Percentiles rank a stretch among this genome's conserved stretches.
These are phyloP conservation scores for Ustilago lituana DNA, from an alignment of 1,284 basidiomycete species.

Conservation along the genomic window DNA sequence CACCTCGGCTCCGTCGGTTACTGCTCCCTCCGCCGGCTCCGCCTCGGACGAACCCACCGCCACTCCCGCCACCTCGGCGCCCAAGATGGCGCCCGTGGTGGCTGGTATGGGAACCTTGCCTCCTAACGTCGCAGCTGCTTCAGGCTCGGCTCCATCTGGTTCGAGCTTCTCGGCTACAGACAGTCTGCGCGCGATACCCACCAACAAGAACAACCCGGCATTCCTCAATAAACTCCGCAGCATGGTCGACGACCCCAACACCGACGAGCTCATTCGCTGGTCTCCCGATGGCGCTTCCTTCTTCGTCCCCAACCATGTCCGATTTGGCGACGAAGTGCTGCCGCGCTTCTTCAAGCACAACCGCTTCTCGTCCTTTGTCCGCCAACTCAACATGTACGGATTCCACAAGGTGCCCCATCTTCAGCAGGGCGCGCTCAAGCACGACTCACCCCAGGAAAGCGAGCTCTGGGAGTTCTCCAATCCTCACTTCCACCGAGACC, in stretches of 20 bases:
- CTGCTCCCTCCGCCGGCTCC: background rate
- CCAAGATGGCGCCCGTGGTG: conserved; percentile 35
- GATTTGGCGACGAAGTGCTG: conserved; percentile 80
- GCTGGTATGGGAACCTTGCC: conserved; percentile 42
- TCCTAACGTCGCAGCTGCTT: conserved; percentile 22
- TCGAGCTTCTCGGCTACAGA: conserved; percentile 18
- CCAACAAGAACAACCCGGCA: conserved; percentile 73
- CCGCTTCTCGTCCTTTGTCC: conserved; percentile 87
- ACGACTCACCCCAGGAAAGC: conserved; percentile 71
- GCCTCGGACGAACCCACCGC: background rate
- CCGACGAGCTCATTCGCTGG: conserved; percentile 88
- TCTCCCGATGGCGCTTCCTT: conserved; percentile 88
- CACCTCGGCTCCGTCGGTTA: conserved; percentile 7
- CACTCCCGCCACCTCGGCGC: background rate
- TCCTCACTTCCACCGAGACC: conserved; percentile 85
- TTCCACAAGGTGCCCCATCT: conserved; percentile 76
- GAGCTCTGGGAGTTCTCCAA: conserved; percentile 96
- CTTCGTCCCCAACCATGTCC: conserved; percentile 91
- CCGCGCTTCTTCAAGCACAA: conserved; percentile 68
- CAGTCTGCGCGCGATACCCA: conserved; percentile 38
- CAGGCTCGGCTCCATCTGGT: conserved; percentile 1
- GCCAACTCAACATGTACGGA: conserved; percentile 82
- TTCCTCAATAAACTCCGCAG: conserved; percentile 90
- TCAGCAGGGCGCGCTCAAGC: conserved; percentile 85
- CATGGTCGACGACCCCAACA: conserved; percentile 87